Evolutionary conservation across 1,284 basidiomycete species (phyloP), one percentile per base, ranked within the genome.

Genomic region (Thelephora terrestris): DNA sequence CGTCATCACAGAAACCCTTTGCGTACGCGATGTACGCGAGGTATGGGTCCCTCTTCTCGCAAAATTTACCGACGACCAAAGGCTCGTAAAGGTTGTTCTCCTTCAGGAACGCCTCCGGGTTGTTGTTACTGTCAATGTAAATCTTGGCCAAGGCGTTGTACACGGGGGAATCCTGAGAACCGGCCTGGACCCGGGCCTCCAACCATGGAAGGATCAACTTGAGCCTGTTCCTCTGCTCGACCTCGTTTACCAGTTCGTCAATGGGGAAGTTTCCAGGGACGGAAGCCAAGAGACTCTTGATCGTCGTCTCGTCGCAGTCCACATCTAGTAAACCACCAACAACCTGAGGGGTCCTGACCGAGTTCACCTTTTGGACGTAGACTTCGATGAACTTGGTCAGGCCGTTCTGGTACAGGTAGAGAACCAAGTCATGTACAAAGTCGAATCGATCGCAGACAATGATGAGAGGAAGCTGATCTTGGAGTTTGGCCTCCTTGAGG

Each of bases 401-500:
- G 48, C 91, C 91, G 65, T 99, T 98, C 71, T 99, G 96, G 71
- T 99, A 99, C 27, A 99, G 80, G 70, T 99, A 99, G 32, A 99
- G 80, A 34, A 99, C 95, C 50, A 99, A 81, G 63, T 99, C 96
- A 67, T 99, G 96, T 9, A 99, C 96, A 64, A 98, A 99, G 76
- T 98, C 94, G 76, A 99, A 99, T 35, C 96, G 92, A 69, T 99
- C 96, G 78, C 96, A 99, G 60, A 99, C 96, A 56, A 99, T 99
- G 75, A 99, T 99, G 60, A 99, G 85, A 12, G 96, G 96, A 34
- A 99, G 82, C 67, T 99, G 96, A 67, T 99, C 96, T 40, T 84
- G 71, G 35, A 99, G 83, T 64, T 97, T 96, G 60, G 95, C 95
- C 65, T 99, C 96, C 66, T 94, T 95, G 68, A 99, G 83, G 85